A percentile compares a stretch with the other conserved stretches of the same genome.
Evolutionary conservation across 139 green algal genomes (phyloP).

Genomic region (Spirogloea muscicola): DNA sequence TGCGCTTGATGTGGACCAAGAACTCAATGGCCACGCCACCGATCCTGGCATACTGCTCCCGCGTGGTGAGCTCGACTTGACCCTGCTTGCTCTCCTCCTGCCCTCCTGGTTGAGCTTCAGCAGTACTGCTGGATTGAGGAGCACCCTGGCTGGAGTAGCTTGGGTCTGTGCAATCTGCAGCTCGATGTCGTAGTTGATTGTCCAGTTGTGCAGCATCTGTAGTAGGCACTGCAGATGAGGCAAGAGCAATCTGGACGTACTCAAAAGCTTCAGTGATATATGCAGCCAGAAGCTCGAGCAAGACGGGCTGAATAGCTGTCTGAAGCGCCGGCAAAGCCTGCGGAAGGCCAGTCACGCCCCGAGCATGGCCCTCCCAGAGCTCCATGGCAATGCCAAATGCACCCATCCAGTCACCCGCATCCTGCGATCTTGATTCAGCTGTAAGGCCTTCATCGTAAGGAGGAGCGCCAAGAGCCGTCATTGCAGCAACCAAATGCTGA

Average conservation of each 20-base stretch:
- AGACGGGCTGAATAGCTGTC: constrained; percentile 8
- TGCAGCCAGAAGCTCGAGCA: constrained; percentile 18
- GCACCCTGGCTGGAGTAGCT: too few species aligned
- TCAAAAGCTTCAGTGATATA: constrained; percentile 44
- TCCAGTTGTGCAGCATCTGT: too few species aligned
- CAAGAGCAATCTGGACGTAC: constrained; percentile 37
- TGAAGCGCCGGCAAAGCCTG: background rate
- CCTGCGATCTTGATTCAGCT: constrained; percentile 1
- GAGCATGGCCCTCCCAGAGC: constrained; percentile 27
- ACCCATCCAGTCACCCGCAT: constrained; percentile 46
- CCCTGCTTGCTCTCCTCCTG: too few species aligned
- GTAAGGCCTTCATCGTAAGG: background rate
- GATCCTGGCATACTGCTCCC: constrained; percentile 36
- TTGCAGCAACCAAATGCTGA: background rate
- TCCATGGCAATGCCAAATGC: constrained; percentile 45
- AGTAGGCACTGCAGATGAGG: too few species aligned
- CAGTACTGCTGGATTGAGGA: too few species aligned
- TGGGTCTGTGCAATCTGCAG: too few species aligned
- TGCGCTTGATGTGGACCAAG: constrained; percentile 31
- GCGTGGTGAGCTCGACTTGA: too few species aligned
- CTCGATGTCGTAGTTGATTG: too few species aligned
- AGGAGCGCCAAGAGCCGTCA: background rate
- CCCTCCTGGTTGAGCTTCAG: too few species aligned
- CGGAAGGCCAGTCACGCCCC: constrained; percentile 34
- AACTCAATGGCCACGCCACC: constrained; percentile 47